Evolutionary conservation across 1,284 basidiomycete genomes (phyloP), one percentile per base, ranked within the genome.

Genomic region (Tylopilus sp.): DNA sequence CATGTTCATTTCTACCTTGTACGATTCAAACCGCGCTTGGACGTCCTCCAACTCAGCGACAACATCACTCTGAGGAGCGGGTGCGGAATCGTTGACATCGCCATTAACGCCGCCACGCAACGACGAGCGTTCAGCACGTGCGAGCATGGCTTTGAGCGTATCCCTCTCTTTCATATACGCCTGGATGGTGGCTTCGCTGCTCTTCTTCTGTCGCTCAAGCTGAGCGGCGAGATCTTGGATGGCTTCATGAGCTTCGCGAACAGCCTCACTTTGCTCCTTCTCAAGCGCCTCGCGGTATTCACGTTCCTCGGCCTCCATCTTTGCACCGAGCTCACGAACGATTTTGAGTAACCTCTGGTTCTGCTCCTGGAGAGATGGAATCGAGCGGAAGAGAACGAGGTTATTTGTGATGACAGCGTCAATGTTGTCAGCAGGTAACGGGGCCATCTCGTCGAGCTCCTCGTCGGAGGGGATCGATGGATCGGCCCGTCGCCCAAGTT

Each of bases 111-210:
- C 51, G 6, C 41, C 43, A 47, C 40, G 53, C 23, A 38, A 39
- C 41, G 30, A 19, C 33, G 47, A 25, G 9, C 62, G 58, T 51
- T 77, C 73, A 7, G 76, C 71, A 16, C 81, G 71, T 3, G 73
- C 70, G 26, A 94, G 74, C 75, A 97, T 81, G 28, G 78, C 77
- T 58, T 84, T 86, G 61, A 97, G 78, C 46, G 92, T 80, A 61
- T 98, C 97, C 4, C 92, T 76, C 66, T 98, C 96, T 65, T 90
- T 87, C 59, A 84, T 79, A 53, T 89, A 86, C 19, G 90, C 85
- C 57, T 87, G 86, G 41, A 89, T 81, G 49, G 85, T 79, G 35
- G 74, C 74, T 38, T 92, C 85, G 60, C 79, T 78, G 61, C 75
- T 77, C 65, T 80, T 79, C 69, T 83, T 82, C 63, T 85, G 82